A percentile compares a stretch with the other conserved stretches of the same genome.
Evolutionary conservation across 306 rosid species (phyloP).

Genomic region (Hippophae gyantsensis): DNA sequence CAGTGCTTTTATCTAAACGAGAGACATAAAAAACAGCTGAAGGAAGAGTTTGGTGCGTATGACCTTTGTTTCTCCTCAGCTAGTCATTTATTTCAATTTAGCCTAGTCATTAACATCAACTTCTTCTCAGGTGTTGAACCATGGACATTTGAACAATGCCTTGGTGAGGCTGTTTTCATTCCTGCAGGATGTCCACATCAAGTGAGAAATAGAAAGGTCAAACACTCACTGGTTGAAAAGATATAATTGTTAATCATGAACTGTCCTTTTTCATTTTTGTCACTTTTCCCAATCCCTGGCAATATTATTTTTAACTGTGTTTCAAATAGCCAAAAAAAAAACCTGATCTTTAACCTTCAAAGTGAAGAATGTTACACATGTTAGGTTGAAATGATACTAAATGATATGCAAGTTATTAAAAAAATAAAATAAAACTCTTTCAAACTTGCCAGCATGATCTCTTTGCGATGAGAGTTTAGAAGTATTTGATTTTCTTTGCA

Average conservation of each 20-base stretch:
- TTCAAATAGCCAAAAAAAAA: not conserved
- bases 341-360: too few species aligned
- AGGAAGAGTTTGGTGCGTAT: slow-evolving; percentile 46
- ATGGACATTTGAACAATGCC: slow-evolving; percentile 63
- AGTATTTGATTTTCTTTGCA: slow-evolving; percentile 17
- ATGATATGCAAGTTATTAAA: not conserved
- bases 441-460: too few species aligned
- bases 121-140: slow-evolving; percentile 45
- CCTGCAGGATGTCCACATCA: slow-evolving; percentile 74
- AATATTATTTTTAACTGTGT: not conserved
- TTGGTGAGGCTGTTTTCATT: slow-evolving; percentile 60
- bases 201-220: slow-evolving; percentile 57
- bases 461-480: slow-evolving; percentile 8
- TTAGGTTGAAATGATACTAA: not conserved
- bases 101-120: slow-evolving; percentile 9
- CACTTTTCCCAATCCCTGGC: not conserved
- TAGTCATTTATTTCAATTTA: slow-evolving; percentile 1
- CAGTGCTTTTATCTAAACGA: slow-evolving; percentile 46
- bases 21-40: slow-evolving; percentile 50
- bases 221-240: not conserved
- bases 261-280: not conserved
- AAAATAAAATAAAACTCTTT: too few species aligned
- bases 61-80: slow-evolving; percentile 12
- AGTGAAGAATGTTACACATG: too few species aligned
- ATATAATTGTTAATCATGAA: not conserved